phyloP scores from a whole-genome alignment of 2,329 filamentous ascomycete species.

The Moelleriella libera region DNA sequence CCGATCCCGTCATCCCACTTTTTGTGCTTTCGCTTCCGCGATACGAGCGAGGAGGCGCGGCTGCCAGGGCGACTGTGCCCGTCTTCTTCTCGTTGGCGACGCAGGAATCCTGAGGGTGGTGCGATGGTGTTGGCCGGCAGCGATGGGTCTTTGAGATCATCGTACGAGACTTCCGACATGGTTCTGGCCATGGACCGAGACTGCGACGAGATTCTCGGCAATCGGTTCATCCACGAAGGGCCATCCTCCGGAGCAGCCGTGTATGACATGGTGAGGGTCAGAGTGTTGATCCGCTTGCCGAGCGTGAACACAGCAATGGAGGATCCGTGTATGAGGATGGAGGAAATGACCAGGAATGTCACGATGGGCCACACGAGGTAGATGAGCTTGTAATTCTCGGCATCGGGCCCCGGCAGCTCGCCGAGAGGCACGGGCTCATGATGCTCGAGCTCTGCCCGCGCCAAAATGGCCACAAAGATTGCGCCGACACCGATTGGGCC shows the following conservation, averaged over 20 bases:
- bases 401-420: constrained; percentile 37
- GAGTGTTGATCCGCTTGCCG: constrained; percentile 93
- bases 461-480: constrained; percentile 87
- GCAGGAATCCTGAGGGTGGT: constrained; percentile 64
- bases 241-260: constrained; percentile 80
- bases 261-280: constrained; percentile 92
- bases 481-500: constrained; percentile 95
- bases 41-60: constrained; percentile 44
- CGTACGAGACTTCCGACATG: constrained; percentile 64
- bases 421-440: constrained; percentile 60
- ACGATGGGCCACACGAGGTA: constrained; percentile 91
- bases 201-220: constrained; percentile 55
- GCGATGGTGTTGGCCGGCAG: constrained; percentile 58
- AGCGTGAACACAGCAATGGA: constrained; percentile 95
- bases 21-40: constrained; percentile 50
- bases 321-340: constrained; percentile 93
- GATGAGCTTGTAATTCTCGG: constrained; percentile 55
- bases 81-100: constrained; percentile 69
- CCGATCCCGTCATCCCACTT: constrained; percentile 59
- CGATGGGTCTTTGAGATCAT: constrained; percentile 44
- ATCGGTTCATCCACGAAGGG: constrained; percentile 85
- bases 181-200: constrained; percentile 73
- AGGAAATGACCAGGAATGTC: constrained; percentile 84
- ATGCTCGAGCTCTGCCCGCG: constrained; percentile 78
- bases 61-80: constrained; percentile 36